A percentile compares a stretch with the other conserved stretches of the same genome.
phyloP scores from a whole-genome alignment of 441 rosid species.

The Populus tomentosa region DNA sequence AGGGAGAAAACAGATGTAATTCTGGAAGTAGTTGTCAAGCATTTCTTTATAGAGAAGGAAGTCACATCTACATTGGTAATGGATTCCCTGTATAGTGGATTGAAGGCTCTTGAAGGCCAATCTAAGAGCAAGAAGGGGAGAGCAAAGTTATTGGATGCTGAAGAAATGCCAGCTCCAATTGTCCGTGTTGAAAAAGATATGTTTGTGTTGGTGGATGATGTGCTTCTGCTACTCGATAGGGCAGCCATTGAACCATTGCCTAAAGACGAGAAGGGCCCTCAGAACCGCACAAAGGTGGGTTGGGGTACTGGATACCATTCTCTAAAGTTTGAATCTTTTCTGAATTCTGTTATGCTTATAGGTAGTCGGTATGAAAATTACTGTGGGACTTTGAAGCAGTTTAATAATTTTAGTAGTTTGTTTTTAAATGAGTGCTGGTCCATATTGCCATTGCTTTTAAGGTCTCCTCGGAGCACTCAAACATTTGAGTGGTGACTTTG shows the following conservation, averaged over 20 bases:
- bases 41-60: constrained; percentile 93
- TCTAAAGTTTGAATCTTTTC: neutral
- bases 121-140: constrained; percentile 60
- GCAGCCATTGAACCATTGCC: constrained; percentile 82
- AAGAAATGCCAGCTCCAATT: constrained; percentile 83
- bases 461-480: neutral
- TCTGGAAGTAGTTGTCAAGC: constrained; percentile 79
- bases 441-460: neutral
- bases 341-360: neutral
- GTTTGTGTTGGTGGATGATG: constrained; percentile 89
- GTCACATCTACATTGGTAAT: constrained; percentile 93
- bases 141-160: constrained; percentile 49
- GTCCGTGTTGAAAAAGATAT: constrained; percentile 68
- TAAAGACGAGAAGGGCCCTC: constrained; percentile 87
- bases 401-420: neutral
- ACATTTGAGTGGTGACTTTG: neutral
- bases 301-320: neutral
- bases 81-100: constrained; percentile 94
- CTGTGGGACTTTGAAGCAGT: neutral
- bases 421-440: neutral
- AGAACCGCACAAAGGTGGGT: constrained; percentile 74
- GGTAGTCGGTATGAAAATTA: neutral
- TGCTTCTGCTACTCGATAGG: constrained; percentile 67
- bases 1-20: constrained; percentile 28
- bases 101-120: constrained; percentile 90